Evolutionary conservation across 2,329 filamentous ascomycete species (phyloP).

Genomic region (Diplodia intermedia): DNA sequence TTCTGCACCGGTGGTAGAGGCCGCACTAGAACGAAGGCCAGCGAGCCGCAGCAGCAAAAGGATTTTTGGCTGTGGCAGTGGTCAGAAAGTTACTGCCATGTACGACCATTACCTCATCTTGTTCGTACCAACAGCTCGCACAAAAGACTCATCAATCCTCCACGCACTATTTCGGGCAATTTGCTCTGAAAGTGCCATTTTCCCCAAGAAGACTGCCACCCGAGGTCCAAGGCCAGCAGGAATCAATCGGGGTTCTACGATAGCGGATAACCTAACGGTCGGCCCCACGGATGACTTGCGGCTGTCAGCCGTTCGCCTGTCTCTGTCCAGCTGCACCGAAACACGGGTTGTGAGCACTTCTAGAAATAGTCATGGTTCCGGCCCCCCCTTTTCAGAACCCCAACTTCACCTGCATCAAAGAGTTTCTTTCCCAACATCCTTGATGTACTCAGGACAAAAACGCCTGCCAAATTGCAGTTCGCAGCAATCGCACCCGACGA

Average conservation of each 20-base stretch:
- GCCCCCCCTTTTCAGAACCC: neutral
- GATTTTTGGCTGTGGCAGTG: neutral
- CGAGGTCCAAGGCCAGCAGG: neutral
- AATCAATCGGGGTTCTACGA: neutral
- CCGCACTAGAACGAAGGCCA: neutral
- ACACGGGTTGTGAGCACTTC: neutral
- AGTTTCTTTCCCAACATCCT: neutral
- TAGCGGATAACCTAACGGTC: neutral
- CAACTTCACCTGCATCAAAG: neutral
- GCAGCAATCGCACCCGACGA: neutral
- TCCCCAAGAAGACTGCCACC: neutral
- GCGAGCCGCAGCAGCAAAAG: neutral
- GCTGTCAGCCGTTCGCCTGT: neutral
- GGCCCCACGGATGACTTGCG: neutral
- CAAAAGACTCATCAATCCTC: slow-evolving; percentile 15
- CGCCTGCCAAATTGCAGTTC: neutral
- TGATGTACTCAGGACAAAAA: neutral
- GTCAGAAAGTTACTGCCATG: neutral
- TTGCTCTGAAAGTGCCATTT: neutral
- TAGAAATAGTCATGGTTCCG: neutral
- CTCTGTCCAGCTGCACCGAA: neutral
- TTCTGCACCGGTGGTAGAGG: neutral
- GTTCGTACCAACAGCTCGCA: slow-evolving; percentile 22
- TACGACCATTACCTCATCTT: slow-evolving; percentile 28
- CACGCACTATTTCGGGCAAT: neutral